Base-by-base conservation (phyloP, 228 moss, liverwort and hornwort species). In the Sphagnum fallax region DNA sequence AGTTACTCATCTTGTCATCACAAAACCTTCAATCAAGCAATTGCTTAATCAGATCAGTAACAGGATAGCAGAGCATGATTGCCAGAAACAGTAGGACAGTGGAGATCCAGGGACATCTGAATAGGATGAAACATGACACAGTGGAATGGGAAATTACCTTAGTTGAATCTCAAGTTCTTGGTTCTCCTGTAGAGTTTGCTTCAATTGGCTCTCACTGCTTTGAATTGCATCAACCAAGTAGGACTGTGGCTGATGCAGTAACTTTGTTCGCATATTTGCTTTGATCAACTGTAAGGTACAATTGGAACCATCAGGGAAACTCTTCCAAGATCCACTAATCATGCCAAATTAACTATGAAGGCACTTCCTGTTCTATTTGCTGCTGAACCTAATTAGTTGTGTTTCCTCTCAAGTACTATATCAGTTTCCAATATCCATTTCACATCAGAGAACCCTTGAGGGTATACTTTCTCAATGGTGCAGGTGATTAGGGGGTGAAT, bases 101-200 rank as follows among this genome's bases (percentile, higher is more conserved):
- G 32, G 2, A 32, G 32, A 32, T 32, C 32, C 32, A 32, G 32
- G 3, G 32, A 32, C 32, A 32, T 32, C 32, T 32, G 32, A 32
- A 32, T 1, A 32, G 32, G 2, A 32, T 32, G 32, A 32, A 32
- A 32, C 32, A 32, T 32, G 32, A 32, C 32, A 32, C 32, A 32
- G 32, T 32, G 32, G 32, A 32, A 32, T 32, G 32, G 32, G 32
- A 32, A 32, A 32, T 32, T 53, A 86, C 92, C 81, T 81, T 47
- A 90, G 76, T 9, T 85, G 78, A 53, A 67, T 69, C 69, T 82
- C 77, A 0, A 89, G 78, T 12, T 69, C 62, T 0, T 72, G 65
- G 52, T 85, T 85, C 48, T 83, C 74, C 7, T 72, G 48, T 50
- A 70, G 57, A 62, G 53, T 70, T 47, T 52, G 73, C n/a, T 68